Evolutionary conservation across 2,329 filamentous ascomycete genomes (phyloP).

Genomic region (Epichloe baconii): DNA sequence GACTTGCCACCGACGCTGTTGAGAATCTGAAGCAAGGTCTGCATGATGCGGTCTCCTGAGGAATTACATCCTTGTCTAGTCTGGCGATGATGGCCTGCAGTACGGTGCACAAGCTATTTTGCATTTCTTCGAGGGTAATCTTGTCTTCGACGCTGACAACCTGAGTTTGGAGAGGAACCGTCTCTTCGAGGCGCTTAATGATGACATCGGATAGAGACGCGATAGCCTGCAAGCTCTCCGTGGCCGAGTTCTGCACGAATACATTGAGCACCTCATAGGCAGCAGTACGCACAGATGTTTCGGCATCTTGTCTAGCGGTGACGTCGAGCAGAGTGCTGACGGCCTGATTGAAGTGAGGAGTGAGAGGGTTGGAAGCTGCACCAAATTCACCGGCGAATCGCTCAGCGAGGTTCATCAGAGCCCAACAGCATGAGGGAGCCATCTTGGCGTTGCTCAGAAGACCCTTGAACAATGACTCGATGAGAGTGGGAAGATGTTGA

Average conservation of each 20-base stretch:
- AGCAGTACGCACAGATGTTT: slow-evolving; percentile 83
- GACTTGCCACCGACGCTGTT: slow-evolving; percentile 70
- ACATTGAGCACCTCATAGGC: slow-evolving; percentile 95
- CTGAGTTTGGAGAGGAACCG: slow-evolving; percentile 77
- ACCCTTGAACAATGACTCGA: slow-evolving; percentile 79
- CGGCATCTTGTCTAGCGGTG: slow-evolving; percentile 69
- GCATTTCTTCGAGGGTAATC: slow-evolving; percentile 93
- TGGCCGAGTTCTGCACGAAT: slow-evolving; percentile 82
- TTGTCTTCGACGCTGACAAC: slow-evolving; percentile 95
- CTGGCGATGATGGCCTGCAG: slow-evolving; percentile 84
- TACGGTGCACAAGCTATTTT: slow-evolving; percentile 87
- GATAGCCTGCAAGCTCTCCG: slow-evolving; percentile 70
- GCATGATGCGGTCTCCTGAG: slow-evolving; percentile 90
- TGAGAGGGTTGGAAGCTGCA: slow-evolving; percentile 66
- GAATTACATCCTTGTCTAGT: slow-evolving; percentile 79
- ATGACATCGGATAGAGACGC: slow-evolving; percentile 77
- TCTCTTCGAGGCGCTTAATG: slow-evolving; percentile 81
- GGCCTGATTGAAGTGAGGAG: slow-evolving; percentile 85
- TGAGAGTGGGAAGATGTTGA: slow-evolving; percentile 70
- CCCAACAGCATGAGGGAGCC: slow-evolving; percentile 97
- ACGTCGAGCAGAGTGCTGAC: slow-evolving; percentile 74
- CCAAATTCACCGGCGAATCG: slow-evolving; percentile 82
- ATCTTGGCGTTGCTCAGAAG: slow-evolving; percentile 89
- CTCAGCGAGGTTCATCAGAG: slow-evolving; percentile 94
- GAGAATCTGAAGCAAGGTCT: slow-evolving; percentile 70